Conservation (phyloP, 1,139 yeast species). For the Debaryomyces fabryi region DNA sequence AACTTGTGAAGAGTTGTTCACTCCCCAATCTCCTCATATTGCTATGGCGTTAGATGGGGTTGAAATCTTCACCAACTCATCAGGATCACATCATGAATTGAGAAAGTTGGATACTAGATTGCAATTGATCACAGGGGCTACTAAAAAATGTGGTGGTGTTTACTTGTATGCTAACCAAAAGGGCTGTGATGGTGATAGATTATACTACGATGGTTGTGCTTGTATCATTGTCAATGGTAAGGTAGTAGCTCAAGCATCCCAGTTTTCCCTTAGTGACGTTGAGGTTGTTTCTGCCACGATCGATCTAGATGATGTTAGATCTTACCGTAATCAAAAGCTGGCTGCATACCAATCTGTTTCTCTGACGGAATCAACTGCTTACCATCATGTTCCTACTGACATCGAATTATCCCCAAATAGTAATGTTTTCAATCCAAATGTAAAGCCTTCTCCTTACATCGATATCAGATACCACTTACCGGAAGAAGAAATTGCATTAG, state of each 20-base stretch:
- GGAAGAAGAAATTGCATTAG: conserved; percentile 94
- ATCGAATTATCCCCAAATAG: conserved; percentile 63
- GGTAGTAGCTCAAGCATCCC: conserved; percentile 90
- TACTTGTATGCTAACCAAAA: conserved; percentile 92
- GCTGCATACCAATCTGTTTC: conserved; percentile 75
- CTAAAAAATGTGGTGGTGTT: conserved; percentile 94
- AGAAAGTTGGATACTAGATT: conserved; percentile 85
- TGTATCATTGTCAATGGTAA: conserved; percentile 89
- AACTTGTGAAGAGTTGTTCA: conserved; percentile 95
- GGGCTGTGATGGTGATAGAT: conserved; percentile 97
- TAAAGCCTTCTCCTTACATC: conserved; percentile 60
- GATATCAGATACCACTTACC: conserved; percentile 71
- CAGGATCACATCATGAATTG: conserved; percentile 96
- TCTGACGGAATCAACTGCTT: conserved; percentile 45
- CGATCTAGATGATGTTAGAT: conserved; percentile 87
- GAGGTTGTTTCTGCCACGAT: conserved; percentile 94
- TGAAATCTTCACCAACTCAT: conserved; percentile 91
- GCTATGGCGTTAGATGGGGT: conserved; percentile 93
- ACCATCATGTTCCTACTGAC: conserved; percentile 62
- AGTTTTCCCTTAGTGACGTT: conserved; percentile 85
- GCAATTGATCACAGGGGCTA: conserved; percentile 85
- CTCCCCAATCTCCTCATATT: conserved; percentile 95
- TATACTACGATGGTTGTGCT: conserved; percentile 97
- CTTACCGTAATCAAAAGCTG: conserved; percentile 75
- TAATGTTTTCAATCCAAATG: conserved; percentile 58